Conservation (phyloP, 2,329 filamentous ascomycete species). For the Apiospora pterosperma region DNA sequence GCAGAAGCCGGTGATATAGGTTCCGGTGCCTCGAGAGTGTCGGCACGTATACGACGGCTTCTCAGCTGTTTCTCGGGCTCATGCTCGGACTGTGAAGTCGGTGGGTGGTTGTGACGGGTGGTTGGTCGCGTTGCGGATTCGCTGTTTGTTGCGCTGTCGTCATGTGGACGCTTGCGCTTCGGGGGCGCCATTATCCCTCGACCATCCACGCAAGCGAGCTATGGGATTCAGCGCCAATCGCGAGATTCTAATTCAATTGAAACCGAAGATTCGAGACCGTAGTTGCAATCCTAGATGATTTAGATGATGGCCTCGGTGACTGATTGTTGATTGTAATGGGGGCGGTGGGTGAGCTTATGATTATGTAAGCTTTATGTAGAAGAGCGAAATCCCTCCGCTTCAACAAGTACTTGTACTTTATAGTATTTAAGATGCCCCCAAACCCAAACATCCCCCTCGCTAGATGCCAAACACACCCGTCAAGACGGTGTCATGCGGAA, state of each 20-base stretch:
- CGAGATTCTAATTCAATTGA: too few relatives aligned
- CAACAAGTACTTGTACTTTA: too few relatives aligned
- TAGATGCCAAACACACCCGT: neutral
- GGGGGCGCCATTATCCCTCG: slow-evolving; percentile 21
- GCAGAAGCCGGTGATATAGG: slow-evolving; percentile 1
- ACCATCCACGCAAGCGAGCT: neutral
- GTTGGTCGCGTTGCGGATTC: slow-evolving; percentile 20
- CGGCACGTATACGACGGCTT: slow-evolving; percentile 23
- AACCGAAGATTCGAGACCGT: neutral
- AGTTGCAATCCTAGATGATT: too few relatives aligned
- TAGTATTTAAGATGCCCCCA: too few relatives aligned
- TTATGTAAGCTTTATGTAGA: neutral
- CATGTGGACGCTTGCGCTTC: slow-evolving; percentile 28
- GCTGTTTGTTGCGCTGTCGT: slow-evolving; percentile 8
- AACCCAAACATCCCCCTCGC: too few relatives aligned
- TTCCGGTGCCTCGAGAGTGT: slow-evolving; percentile 14
- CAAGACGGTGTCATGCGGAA: neutral
- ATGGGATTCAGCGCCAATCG: too few relatives aligned
- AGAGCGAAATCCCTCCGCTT: neutral
- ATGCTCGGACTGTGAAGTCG: neutral
- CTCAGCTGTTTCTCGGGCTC: slow-evolving; percentile 19
- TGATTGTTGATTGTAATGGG: neutral
- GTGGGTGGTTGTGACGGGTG: slow-evolving; percentile 22
- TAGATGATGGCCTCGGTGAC: too few relatives aligned
- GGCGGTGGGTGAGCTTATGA: neutral